Conservation (phyloP, 441 rosid species). For the Aleurites moluccanus region DNA sequence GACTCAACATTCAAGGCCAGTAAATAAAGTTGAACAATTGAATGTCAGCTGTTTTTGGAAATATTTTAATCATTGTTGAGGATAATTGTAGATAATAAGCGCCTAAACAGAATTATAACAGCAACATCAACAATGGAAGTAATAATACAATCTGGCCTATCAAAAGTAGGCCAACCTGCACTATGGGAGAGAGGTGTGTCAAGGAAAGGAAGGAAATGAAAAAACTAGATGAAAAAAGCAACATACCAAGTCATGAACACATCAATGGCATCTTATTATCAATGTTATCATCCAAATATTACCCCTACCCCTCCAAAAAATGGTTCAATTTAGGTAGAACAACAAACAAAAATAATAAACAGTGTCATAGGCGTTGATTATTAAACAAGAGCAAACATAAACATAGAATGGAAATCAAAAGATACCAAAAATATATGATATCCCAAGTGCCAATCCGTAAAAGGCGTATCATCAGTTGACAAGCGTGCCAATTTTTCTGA, state of each 20-base stretch:
- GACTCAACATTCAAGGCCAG: neutral
- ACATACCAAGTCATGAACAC: neutral
- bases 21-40: neutral
- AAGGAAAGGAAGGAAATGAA: no score
- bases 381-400: conserved; percentile 10
- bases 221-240: neutral
- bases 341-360: neutral
- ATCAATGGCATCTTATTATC: neutral
- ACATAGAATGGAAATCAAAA: conserved; percentile 10
- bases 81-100: neutral
- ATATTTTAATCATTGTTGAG: neutral
- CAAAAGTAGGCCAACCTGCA: no score
- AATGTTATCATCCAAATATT: neutral
- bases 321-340: conserved; percentile 2
- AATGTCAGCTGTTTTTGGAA: neutral
- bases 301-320: neutral
- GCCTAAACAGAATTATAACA: neutral
- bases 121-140: neutral
- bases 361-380: neutral
- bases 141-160: neutral
- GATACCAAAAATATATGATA: conserved; percentile 88
- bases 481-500: conserved; percentile 66
- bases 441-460: conserved; percentile 96
- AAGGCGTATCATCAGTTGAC: conserved; percentile 70
- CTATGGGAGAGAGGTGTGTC: no score